phyloP scores from a whole-genome alignment of 768 basidiomycete genomes.

The Mycena haematopus region DNA sequence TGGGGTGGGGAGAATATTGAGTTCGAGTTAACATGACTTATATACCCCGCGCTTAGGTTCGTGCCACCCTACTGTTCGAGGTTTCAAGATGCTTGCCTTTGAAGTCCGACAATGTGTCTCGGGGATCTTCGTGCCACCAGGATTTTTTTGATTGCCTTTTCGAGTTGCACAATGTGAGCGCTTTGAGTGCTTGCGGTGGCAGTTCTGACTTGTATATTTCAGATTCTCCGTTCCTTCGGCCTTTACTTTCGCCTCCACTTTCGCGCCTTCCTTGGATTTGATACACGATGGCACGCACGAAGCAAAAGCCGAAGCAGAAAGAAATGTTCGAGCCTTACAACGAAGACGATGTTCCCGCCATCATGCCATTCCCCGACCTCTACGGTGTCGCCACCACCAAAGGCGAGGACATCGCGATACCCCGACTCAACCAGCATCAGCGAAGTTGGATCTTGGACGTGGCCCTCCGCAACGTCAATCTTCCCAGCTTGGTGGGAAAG shows the following conservation, averaged over 20 bases:
- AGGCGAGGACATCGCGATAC: slow-evolving; percentile 4
- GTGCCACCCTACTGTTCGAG: not conserved
- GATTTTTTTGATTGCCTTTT: too few species aligned
- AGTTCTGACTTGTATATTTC: too few species aligned
- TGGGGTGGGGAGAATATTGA: not conserved
- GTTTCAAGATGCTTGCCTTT: not conserved
- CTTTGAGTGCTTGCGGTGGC: too few species aligned
- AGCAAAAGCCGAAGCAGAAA: not conserved
- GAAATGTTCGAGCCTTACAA: slow-evolving; percentile 22
- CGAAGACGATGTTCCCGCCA: slow-evolving; percentile 5
- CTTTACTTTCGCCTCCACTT: not conserved
- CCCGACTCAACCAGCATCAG: slow-evolving; percentile 14
- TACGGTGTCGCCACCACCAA: slow-evolving; percentile 4
- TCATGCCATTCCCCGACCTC: slow-evolving; percentile 22
- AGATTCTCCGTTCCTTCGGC: too few species aligned
- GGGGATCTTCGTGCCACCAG: too few species aligned
- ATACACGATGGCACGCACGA: too few species aligned
- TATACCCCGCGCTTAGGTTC: not conserved
- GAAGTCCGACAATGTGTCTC: too few species aligned
- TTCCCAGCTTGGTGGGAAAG: not conserved
- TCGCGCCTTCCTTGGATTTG: too few species aligned
- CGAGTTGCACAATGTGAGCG: too few species aligned
- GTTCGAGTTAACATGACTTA: not conserved
- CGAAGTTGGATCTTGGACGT: slow-evolving; percentile 16
- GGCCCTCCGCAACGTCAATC: slow-evolving; percentile 2